Evolutionary conservation across 345 rosid species (phyloP).

Genomic region (Camelina neglecta): DNA sequence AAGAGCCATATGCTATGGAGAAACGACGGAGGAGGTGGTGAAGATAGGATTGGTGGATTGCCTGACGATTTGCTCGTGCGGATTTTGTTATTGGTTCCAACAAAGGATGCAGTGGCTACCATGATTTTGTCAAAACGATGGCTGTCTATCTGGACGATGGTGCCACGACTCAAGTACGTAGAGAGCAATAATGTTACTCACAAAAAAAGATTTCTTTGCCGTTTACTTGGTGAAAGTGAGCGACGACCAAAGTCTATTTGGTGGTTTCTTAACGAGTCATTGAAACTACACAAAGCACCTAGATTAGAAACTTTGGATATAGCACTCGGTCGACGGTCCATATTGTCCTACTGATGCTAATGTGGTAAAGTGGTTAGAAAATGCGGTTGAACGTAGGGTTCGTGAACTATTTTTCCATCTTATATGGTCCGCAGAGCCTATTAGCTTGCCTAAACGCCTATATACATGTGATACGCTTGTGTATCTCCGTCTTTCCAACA

Average conservation of each 20-base stretch:
- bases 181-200: background rate
- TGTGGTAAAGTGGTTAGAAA: background rate
- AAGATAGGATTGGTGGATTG: background rate
- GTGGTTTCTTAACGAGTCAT: background rate
- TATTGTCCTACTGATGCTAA: background rate
- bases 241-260: background rate
- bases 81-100: background rate
- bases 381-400: background rate
- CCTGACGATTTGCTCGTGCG: background rate
- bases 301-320: too few species aligned
- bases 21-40: background rate
- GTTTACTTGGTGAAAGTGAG: too few species aligned
- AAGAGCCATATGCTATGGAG: too few species aligned
- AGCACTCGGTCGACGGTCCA: background rate
- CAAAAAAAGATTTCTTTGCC: too few species aligned
- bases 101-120: background rate
- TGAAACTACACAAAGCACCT: background rate
- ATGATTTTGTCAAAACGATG: background rate
- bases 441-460: background rate
- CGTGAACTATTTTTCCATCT: background rate
- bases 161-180: background rate
- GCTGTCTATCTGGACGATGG: background rate
- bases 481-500: background rate
- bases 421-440: background rate
- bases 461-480: background rate